Conservation (phyloP, 2,329 filamentous ascomycete species). For the Aspergillus fumigatiaffinis region DNA sequence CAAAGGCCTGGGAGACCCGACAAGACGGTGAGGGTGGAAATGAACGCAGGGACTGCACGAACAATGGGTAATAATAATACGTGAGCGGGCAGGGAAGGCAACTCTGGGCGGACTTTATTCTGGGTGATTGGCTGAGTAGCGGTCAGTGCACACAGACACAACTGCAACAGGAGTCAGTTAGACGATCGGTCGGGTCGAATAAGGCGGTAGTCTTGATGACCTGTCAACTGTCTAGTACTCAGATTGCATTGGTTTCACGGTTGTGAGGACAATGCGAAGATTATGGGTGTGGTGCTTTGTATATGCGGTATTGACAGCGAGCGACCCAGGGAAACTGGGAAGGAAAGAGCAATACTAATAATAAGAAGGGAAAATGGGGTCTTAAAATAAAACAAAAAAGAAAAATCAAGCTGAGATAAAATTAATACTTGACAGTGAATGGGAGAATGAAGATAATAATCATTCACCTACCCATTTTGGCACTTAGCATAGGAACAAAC, state of each 20-base stretch:
- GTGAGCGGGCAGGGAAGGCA: constrained; percentile 6
- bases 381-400: not conserved
- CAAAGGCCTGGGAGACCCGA: constrained; percentile 23
- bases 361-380: not conserved
- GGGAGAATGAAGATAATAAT: constrained; percentile 2
- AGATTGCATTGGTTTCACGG: not conserved
- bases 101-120: constrained; percentile 1
- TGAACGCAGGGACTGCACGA: constrained; percentile 9
- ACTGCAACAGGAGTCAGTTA: not conserved
- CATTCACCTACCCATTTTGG: constrained; percentile 8
- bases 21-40: constrained; percentile 17
- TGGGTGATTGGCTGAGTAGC: constrained; percentile 18
- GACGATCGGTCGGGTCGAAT: not conserved
- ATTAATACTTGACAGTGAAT: not conserved
- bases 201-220: not conserved
- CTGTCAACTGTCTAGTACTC: not conserved
- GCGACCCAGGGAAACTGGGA: not conserved
- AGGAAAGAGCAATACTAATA: not conserved
- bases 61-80: constrained; percentile 2
- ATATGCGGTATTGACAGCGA: not conserved
- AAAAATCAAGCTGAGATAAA: not conserved
- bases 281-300: not conserved
- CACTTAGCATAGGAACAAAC: constrained; percentile 19
- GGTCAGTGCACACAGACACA: constrained; percentile 8
- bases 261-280: not conserved